These are phyloP conservation scores for Coemansia sp. DNA, from an alignment of 192 early-diverging fungal genomes.

Conservation along the genomic window DNA sequence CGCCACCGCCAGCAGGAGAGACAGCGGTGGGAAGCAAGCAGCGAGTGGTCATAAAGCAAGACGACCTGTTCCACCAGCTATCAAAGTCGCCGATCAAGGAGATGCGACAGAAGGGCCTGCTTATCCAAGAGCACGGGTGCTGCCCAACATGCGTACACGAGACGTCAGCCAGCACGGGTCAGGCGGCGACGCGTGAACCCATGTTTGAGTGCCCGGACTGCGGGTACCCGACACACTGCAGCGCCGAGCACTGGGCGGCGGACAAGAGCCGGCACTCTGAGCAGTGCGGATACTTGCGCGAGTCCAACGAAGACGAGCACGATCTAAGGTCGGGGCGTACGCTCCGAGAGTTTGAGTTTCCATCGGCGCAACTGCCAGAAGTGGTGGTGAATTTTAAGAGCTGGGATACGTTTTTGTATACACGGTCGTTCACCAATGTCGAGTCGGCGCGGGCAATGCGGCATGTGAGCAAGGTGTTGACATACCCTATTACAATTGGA, in stretches of 20 bases:
- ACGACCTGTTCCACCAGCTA: conserved; percentile 69
- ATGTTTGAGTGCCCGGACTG: conserved; percentile 72
- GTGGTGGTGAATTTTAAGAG: conserved; percentile 72
- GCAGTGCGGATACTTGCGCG: conserved; percentile 61
- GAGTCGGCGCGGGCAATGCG: conserved; percentile 70
- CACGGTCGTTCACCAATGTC: conserved; percentile 72
- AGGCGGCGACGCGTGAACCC: conserved; percentile 53
- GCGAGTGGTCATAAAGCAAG: conserved; percentile 31
- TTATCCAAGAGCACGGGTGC: conserved; percentile 63
- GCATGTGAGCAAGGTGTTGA: conserved; percentile 76
- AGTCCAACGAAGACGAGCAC: conserved; percentile 77
- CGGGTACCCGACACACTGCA: conserved; percentile 79
- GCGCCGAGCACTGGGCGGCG: conserved; percentile 63
- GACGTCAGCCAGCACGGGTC: conserved; percentile 24
- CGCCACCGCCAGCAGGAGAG: conserved; percentile 25
- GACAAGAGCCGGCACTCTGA: conserved; percentile 59
- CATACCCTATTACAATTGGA: conserved; percentile 75
- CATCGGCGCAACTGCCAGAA: conserved; percentile 67
- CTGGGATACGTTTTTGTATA: conserved; percentile 80
- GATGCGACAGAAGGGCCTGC: conserved; percentile 61
- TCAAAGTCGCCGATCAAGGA: conserved; percentile 67
- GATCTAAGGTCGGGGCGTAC: conserved; percentile 72
- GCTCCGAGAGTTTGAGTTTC: conserved; percentile 80
- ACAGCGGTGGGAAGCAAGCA: conserved; percentile 11
- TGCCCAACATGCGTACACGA: conserved; percentile 70